phyloP scores from a whole-genome alignment of 2,329 filamentous ascomycete genomes.

The Fusarium vanettenii region DNA sequence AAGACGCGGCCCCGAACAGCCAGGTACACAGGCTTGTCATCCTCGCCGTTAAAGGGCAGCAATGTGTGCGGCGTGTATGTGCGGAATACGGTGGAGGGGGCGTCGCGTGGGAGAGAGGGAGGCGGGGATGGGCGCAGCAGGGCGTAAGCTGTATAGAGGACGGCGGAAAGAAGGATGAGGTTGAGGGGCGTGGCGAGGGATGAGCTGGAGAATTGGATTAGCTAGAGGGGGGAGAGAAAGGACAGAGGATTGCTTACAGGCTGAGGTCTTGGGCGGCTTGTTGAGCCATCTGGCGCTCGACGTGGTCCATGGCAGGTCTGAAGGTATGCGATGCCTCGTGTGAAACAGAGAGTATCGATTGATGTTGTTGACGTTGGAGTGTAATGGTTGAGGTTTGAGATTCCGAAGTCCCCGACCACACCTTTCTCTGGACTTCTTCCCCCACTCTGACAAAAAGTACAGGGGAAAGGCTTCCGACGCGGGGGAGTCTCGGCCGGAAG shows the following conservation, averaged over 20 bases:
- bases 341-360: background rate
- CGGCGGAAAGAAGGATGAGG: conserved; percentile 65
- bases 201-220: conserved; percentile 45
- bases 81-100: conserved; percentile 71
- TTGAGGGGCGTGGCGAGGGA: conserved; percentile 71
- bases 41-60: conserved; percentile 84
- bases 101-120: conserved; percentile 61
- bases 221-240: background rate
- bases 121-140: conserved; percentile 63
- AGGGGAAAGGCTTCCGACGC: conserved; percentile 9
- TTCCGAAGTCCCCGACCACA: conserved; percentile 24
- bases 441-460: conserved; percentile 14
- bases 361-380: background rate
- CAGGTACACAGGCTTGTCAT: conserved; percentile 82
- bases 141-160: conserved; percentile 69
- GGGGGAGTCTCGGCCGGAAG: conserved; percentile 24
- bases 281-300: conserved; percentile 66
- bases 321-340: background rate
- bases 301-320: conserved; percentile 64
- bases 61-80: conserved; percentile 83
- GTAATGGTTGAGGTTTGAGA: background rate
- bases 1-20: conserved; percentile 93
- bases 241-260: conserved; percentile 44
- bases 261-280: conserved; percentile 60
- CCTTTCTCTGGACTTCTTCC: conserved; percentile 28